Conservation (phyloP, 306 rosid genomes). For the Dalbergia cultrata region DNA sequence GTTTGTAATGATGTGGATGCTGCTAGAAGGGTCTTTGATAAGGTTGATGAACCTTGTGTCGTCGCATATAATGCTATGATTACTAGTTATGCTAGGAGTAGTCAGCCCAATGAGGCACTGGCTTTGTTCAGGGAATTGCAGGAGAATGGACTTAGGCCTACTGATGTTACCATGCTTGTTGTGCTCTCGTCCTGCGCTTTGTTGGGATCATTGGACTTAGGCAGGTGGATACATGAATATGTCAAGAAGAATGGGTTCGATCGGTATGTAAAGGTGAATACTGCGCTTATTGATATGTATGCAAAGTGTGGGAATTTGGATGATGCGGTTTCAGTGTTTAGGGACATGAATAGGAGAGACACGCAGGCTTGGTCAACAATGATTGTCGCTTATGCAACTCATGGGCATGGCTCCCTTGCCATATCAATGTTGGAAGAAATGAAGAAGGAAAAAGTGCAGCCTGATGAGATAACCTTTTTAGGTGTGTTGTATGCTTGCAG, state of each 20-base stretch:
- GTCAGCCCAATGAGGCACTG: slow-evolving; percentile 80
- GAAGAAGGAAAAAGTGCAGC: slow-evolving; percentile 62
- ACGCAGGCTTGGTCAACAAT: slow-evolving; percentile 89
- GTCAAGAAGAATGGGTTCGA: slow-evolving; percentile 77
- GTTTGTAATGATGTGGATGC: slow-evolving; percentile 62
- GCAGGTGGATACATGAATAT: slow-evolving; percentile 89
- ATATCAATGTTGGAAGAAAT: slow-evolving; percentile 72
- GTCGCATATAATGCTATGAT: slow-evolving; percentile 78
- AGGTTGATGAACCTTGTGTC: slow-evolving; percentile 69
- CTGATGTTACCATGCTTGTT: slow-evolving; percentile 83
- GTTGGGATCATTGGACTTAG: slow-evolving; percentile 77
- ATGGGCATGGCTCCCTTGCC: slow-evolving; percentile 73
- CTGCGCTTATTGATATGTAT: slow-evolving; percentile 87
- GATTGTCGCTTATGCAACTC: slow-evolving; percentile 78
- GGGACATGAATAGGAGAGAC: slow-evolving; percentile 69
- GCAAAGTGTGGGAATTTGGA: slow-evolving; percentile 81
- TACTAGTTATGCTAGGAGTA: slow-evolving; percentile 66
- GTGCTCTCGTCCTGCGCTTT: slow-evolving; percentile 74
- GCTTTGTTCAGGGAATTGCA: slow-evolving; percentile 84
- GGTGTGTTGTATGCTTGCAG: slow-evolving; percentile 84
- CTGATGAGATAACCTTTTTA: slow-evolving; percentile 81
- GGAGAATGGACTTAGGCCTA: slow-evolving; percentile 65
- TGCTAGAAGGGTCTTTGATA: slow-evolving; percentile 75
- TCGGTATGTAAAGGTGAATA: slow-evolving; percentile 77
- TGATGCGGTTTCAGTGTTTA: slow-evolving; percentile 74